These are phyloP conservation scores for Botrytis elliptica DNA, from an alignment of 2,329 filamentous ascomycete species.

Conservation along the genomic window DNA sequence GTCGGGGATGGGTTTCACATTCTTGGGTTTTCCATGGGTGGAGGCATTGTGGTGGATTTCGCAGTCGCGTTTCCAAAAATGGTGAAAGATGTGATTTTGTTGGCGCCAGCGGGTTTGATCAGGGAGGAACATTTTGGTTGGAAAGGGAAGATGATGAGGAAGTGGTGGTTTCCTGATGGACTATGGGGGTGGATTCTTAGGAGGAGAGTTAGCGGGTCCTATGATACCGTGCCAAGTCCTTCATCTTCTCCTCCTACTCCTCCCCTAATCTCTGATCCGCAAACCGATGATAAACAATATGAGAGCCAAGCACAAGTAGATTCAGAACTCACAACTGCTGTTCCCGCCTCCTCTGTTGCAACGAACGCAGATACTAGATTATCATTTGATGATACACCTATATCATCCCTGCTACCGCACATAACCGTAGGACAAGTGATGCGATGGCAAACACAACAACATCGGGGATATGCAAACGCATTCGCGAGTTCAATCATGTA, in stretches of 20 bases:
- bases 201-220: conserved; percentile 8
- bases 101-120: conserved; percentile 78
- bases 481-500: conserved; percentile 58
- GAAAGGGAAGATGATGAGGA: conserved; percentile 52
- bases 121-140: conserved; percentile 53
- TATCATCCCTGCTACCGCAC: conserved; percentile 26
- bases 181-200: conserved; percentile 37
- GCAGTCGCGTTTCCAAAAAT: conserved; percentile 66
- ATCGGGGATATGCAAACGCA: conserved; percentile 57
- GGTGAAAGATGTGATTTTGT: conserved; percentile 67
- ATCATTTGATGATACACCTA: conserved; percentile 27
- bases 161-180: conserved; percentile 53
- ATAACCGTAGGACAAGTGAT: conserved; percentile 41
- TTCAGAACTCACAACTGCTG: not conserved
- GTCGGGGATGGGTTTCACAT: conserved; percentile 59
- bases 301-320: conserved; percentile 25
- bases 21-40: conserved; percentile 78
- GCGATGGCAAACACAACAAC: conserved; percentile 57
- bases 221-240: not conserved
- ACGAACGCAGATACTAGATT: conserved; percentile 18
- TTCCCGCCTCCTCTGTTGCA: not conserved
- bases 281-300: not conserved
- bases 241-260: not conserved
- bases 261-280: not conserved
- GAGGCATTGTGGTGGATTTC: conserved; percentile 70